Evolutionary conservation across 805 yeast genomes (phyloP), one percentile per base, ranked within the genome.

Genomic region (Saccharomyces kudriavzevii): DNA sequence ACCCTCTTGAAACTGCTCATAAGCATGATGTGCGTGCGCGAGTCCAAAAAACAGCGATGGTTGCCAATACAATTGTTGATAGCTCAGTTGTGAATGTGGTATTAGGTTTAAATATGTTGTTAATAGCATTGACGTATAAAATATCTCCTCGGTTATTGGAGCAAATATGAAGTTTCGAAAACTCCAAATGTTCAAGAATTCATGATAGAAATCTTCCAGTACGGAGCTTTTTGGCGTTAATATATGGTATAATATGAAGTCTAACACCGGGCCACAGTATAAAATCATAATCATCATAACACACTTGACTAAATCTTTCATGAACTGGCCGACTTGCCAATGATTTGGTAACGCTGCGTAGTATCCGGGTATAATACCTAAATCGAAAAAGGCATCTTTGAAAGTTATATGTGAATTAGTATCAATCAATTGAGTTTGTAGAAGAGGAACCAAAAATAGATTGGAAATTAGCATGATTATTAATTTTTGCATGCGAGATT

Each of bases 21-120:
- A 67, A 0, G 66, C 71, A 52, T 70, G 73, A 49, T 70, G 73
- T 8, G 61, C 49, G 52, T 70, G 73, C 0, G 73, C 72, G 4
- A 69, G 47, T 4, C 72, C 72, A 49, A 70, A 70, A 53, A 63
- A 67, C 13, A 67, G 45, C 0, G 70, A 69, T 2, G 65, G 58
- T 47, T 57, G 53, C 61, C 63, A 58, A 5, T 62, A 30, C 29
- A 65, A 52, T 22, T 54, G 47, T 4, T 47, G 53, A 17, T 47
- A 47, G 27, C 52, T 47, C 17, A 58, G 46, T 20, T 51, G 25
- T 5, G 50, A 52, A 3, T 25, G 40, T 2, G 56, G 51, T 5
- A 51, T 47, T 20, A 63, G 49, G 1, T 52, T n/a, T 24, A 61
- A 27, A 51, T 62, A 62, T 5, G 57, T 56, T 30, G 56, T 59